Conservation (phyloP, 305 asterid genomes). For the Solanum hybrid region DNA sequence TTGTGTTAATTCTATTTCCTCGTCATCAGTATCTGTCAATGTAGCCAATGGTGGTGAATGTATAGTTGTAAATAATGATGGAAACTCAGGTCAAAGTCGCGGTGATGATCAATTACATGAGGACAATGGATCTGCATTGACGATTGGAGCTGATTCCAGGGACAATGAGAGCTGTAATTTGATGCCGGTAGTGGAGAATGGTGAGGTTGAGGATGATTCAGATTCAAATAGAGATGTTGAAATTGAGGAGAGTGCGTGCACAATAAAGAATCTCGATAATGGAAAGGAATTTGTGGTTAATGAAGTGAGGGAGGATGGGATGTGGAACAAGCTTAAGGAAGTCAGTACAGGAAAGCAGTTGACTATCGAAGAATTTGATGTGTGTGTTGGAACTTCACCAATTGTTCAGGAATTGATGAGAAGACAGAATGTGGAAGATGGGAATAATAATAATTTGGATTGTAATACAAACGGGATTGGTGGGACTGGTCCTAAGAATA, state of each 20-base stretch:
- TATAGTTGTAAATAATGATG: constrained; percentile 30
- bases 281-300: constrained; percentile 97
- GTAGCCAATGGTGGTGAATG: constrained; percentile 16
- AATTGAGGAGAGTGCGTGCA: constrained; percentile 44
- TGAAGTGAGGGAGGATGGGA: constrained; percentile 90
- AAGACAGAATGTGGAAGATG: constrained; percentile 83
- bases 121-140: constrained; percentile 39
- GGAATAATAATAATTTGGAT: constrained; percentile 39
- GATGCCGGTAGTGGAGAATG: constrained; percentile 17
- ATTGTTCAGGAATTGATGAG: constrained; percentile 96
- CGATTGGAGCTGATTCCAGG: constrained; percentile 20
- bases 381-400: constrained; percentile 96
- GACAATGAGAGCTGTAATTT: constrained; percentile 28
- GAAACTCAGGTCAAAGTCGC: constrained; percentile 4
- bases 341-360: constrained; percentile 88
- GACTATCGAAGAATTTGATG: constrained; percentile 96
- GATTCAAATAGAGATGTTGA: constrained; percentile 23
- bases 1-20: constrained; percentile 14
- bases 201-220: constrained; percentile 18
- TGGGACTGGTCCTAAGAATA: constrained; percentile 48
- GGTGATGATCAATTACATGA: constrained; percentile 28
- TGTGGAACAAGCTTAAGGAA: constrained; percentile 84
- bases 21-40: constrained; percentile 9
- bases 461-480: constrained; percentile 36
- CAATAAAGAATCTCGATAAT: constrained; percentile 84